A percentile compares a stretch with the other conserved stretches of the same genome.
phyloP scores from a whole-genome alignment of 257 asterid genomes.

The Gardenia jasminoides region DNA sequence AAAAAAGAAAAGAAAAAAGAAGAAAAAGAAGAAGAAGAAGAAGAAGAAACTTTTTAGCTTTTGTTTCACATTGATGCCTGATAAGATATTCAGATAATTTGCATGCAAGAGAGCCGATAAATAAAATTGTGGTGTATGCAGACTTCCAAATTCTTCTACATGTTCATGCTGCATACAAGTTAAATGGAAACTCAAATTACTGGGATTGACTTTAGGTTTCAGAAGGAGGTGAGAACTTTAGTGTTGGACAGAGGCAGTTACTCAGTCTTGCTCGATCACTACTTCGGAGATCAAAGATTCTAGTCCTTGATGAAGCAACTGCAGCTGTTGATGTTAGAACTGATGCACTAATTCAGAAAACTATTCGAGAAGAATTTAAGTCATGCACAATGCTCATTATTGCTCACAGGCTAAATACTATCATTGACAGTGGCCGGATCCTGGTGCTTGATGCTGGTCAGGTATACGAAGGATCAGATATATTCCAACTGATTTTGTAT shows the following conservation, averaged over 20 bases:
- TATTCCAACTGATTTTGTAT: neutral
- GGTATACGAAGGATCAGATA: slow-evolving; percentile 36
- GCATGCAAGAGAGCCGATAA: neutral
- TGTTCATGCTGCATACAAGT: neutral
- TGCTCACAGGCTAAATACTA: slow-evolving; percentile 92
- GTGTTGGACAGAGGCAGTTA: slow-evolving; percentile 95
- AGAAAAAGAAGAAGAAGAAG: too few species aligned
- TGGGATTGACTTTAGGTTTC: slow-evolving; percentile 53
- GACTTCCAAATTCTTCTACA: neutral
- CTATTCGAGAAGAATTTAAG: slow-evolving; percentile 87
- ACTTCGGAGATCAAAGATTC: slow-evolving; percentile 93
- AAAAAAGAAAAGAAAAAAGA: too few species aligned
- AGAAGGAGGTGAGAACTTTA: slow-evolving; percentile 95
- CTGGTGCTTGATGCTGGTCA: slow-evolving; percentile 87
- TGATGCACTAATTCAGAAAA: slow-evolving; percentile 95
- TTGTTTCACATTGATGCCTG: neutral
- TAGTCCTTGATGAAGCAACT: slow-evolving; percentile 97
- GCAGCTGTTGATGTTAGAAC: slow-evolving; percentile 98
- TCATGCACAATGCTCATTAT: slow-evolving; percentile 94
- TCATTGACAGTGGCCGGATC: slow-evolving; percentile 79
- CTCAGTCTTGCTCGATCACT: slow-evolving; percentile 91
- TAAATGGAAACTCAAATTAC: neutral
- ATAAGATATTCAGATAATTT: neutral
- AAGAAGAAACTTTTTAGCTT: too few species aligned
- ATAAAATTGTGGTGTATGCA: neutral